Conservation (phyloP, 495 filamentous ascomycete species). For the Aspergillus incahuasiensis region DNA sequence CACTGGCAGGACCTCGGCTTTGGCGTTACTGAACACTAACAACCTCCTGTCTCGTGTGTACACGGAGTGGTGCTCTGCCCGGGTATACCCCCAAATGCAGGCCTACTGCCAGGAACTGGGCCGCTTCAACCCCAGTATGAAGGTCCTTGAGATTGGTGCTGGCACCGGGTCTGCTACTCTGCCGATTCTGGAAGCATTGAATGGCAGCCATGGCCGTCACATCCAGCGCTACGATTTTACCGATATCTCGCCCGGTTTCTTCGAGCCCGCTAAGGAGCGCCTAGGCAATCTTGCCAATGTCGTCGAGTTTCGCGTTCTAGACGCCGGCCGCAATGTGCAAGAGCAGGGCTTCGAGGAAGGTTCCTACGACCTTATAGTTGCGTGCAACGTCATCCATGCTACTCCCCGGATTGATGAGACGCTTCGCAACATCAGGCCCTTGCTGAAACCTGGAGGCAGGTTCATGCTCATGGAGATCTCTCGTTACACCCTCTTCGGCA, state of each 20-base stretch:
- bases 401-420: constrained; percentile 5
- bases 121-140: background rate
- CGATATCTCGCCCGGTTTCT: constrained; percentile 10
- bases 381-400: constrained; percentile 10
- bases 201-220: background rate
- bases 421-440: constrained; percentile 3
- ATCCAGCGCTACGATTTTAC: constrained; percentile 6
- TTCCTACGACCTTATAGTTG: constrained; percentile 12
- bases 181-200: constrained; percentile 7
- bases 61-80: constrained; percentile 1
- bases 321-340: background rate
- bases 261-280: constrained; percentile 9
- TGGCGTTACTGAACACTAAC: constrained; percentile 3
- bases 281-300: constrained; percentile 7
- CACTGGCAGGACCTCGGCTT: constrained; percentile 1
- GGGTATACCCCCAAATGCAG: constrained; percentile 6
- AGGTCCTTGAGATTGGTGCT: constrained; percentile 10
- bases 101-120: constrained; percentile 8
- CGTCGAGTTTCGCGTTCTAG: constrained; percentile 9
- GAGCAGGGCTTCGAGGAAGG: constrained; percentile 10
- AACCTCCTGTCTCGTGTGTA: constrained; percentile 6
- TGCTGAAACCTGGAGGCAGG: constrained; percentile 10
- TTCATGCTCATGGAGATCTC: constrained; percentile 13
- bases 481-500: background rate
- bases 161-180: constrained; percentile 4